Evolutionary conservation across 805 yeast species (phyloP), one percentile per base, ranked within the genome.

Genomic region (Kluyveromyces wickerhamii): DNA sequence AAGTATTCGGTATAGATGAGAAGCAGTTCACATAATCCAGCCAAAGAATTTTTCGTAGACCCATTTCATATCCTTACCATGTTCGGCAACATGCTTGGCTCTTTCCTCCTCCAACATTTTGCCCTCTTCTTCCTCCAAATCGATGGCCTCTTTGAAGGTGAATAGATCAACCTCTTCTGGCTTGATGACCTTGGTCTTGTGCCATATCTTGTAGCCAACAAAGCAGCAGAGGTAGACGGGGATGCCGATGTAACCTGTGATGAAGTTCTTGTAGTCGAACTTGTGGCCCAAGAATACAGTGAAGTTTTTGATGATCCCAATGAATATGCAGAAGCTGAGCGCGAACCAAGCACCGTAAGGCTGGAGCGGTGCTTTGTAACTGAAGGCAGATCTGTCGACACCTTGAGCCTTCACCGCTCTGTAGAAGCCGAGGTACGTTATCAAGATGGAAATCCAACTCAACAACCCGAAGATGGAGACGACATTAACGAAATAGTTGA

Each of bases 221-320:
- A 62, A 69, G 39, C 71, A 63, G 31, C 73, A 60, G 22, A 77
- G 25, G 47, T 68, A 81, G 8, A 79, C 76, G 5, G 59, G 59
- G 31, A 81, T 68, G 20, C 83, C 82, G 48, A 82, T 77, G 60
- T 82, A 81, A 29, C 88, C 87, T 21, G 89, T 79, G 50, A 82
- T 78, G 52, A 83, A 83, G 13, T 66, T 65, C 57, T 74, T 72
- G 60, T 76, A 77, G 43, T 72, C 70, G 54, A 81, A 77, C 11
- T 56, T 60, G 38, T 72, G 68, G 33, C 74, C 74, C 44, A 82
- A 62, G 63, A 82, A 82, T 3, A 74, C 87, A 1, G 85, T 75
- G 55, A 79, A 80, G 47, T 79, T 79, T 60, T 82, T 82, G 53
- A 77, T 72, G 30, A 82, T 47, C 7, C 78, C 67, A 40, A 82